Conservation (phyloP, 176 grass and related monocot genomes). For the Hyparrhenia diplandra region DNA sequence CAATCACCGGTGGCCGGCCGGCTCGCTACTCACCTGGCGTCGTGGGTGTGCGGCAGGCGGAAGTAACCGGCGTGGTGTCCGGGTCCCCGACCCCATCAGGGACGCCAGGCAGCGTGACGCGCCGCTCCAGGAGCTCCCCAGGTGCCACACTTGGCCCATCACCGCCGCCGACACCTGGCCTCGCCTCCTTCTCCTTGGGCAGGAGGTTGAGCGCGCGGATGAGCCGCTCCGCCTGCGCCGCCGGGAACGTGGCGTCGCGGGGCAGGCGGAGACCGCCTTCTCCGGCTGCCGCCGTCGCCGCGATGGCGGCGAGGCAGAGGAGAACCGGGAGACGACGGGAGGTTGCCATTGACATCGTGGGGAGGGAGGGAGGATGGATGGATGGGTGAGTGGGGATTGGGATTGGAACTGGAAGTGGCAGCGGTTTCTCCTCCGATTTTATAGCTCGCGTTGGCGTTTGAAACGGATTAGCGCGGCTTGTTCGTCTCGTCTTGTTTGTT, state of each 20-base stretch:
- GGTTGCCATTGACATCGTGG: background rate
- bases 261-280: constrained; percentile 31
- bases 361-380: background rate
- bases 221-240: constrained; percentile 58
- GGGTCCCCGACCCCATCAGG: constrained; percentile 34
- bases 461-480: background rate
- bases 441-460: constrained; percentile 21
- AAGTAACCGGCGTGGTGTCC: constrained; percentile 95
- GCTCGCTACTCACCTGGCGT: constrained; percentile 88
- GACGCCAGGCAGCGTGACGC: constrained; percentile 43
- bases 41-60: constrained; percentile 73
- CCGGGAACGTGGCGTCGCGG: constrained; percentile 41
- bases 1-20: no score
- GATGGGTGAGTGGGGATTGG: background rate
- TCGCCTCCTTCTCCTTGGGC: constrained; percentile 34
- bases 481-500: background rate
- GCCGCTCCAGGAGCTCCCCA: constrained; percentile 70
- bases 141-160: background rate
- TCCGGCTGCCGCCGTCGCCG: background rate
- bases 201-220: constrained; percentile 84
- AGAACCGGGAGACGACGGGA: constrained; percentile 1
- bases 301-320: background rate
- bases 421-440: constrained; percentile 28
- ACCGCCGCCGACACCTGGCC: background rate
- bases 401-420: background rate